Base-by-base conservation (phyloP, 371 early-diverging fungal species). In the Encephalitozoon intestinalis region DNA sequence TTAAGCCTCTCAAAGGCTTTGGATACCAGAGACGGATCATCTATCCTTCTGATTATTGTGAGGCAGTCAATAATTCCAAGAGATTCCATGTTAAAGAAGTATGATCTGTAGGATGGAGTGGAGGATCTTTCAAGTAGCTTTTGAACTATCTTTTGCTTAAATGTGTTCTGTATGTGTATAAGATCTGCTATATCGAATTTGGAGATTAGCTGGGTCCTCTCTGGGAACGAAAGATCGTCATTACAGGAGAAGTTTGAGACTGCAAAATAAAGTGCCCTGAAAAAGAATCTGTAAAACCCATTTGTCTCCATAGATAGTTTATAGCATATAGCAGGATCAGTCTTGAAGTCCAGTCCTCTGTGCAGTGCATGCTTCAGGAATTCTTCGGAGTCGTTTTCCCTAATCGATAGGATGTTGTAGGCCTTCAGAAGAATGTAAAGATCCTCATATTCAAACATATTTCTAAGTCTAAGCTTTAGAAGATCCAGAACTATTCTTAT, bases 391-490 rank as follows among this genome's bases (percentile, higher is more conserved):
- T 58, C 58, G 18, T 51, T 51, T 46, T 70, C 51, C 15, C 51
- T 28, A 1, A 70, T 49, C 0, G 31, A 26, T 30, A 70, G 58
- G 25, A 70, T 70, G 30, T 70, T 70, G n/a, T 53, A 70, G n/a
- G 51, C 51, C 23, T 70, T 70, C n/a, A 51, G 31, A n/a, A 70
- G 52, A 21, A 70, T 58, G 23, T 51, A 53, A 28, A 70, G 70
- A 21, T 53, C 54, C 21, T 70, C 44, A 23, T 46, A 58, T 11
- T 53, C 53, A 70, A 70, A 53, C 51, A 28, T 51, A 2, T 31
- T 30, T 8, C 34, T 43, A 15, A 70, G 25, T 15, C 54, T 70
- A 37, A 70, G 44, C 39, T 53, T 51, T 18, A 70, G 37, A 30
- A 70, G 37, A 18, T 70, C 63, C 9, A 70, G 18, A 6, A 50